Percentiles rank a stretch among this genome's conserved stretches.
Conservation (phyloP, 2,329 filamentous ascomycete genomes). For the Thermochaetoides dissita region DNA sequence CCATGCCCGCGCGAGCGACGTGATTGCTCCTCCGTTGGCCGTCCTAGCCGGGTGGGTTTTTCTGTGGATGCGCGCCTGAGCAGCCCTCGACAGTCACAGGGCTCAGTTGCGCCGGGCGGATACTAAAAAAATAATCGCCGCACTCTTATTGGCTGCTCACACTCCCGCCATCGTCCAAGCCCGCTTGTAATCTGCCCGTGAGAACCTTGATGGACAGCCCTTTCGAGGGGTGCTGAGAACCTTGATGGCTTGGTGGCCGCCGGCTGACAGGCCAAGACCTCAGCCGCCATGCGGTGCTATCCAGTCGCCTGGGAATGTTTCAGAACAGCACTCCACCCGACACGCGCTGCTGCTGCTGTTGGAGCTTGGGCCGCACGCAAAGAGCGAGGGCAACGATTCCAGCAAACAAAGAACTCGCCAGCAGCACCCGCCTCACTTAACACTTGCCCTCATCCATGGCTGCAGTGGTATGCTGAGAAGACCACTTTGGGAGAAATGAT, state of each 20-base stretch:
- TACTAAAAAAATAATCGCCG: slow-evolving; percentile 4
- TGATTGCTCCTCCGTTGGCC: background rate
- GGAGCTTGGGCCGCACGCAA: background rate
- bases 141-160: slow-evolving; percentile 4
- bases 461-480: too few relatives aligned
- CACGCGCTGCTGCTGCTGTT: too few relatives aligned
- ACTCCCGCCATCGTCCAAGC: background rate
- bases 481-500: too few relatives aligned
- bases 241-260: slow-evolving; percentile 5
- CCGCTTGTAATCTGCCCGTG: slow-evolving; percentile 5
- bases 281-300: background rate
- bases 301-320: background rate
- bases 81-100: too few relatives aligned
- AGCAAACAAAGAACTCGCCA: background rate
- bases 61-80: background rate
- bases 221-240: slow-evolving; percentile 4
- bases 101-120: too few relatives aligned
- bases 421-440: too few relatives aligned
- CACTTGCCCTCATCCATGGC: too few relatives aligned
- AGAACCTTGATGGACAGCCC: slow-evolving; percentile 12
- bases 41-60: background rate
- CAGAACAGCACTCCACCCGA: too few relatives aligned
- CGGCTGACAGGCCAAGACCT: background rate
- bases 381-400: background rate
- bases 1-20: background rate